Percentiles rank a stretch among this genome's conserved stretches.
Conservation (phyloP, 352 stramenopile genomes). For the Phytophthora rubi region DNA sequence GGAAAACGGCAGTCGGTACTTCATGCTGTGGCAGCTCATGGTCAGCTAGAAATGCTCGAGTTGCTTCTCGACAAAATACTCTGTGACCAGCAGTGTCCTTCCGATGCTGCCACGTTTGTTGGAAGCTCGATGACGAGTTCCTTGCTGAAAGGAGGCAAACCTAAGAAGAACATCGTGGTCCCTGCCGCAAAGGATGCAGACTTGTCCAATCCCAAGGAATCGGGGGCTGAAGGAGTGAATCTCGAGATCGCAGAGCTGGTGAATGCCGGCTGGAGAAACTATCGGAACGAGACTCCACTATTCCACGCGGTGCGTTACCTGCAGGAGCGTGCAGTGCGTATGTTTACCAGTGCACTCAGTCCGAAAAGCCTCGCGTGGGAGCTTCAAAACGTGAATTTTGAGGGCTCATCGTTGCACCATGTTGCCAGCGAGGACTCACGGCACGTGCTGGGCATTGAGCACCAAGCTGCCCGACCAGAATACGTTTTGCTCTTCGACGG, state of each 20-base stretch:
- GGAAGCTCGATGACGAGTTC: slow-evolving; percentile 19
- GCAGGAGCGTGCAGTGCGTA: slow-evolving; percentile 45
- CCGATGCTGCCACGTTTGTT: slow-evolving; percentile 14
- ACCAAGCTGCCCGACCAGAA: slow-evolving; percentile 44
- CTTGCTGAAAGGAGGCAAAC: slow-evolving; percentile 17
- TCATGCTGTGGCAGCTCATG: slow-evolving; percentile 62
- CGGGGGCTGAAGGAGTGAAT: not conserved
- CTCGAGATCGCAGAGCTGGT: slow-evolving; percentile 36
- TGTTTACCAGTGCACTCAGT: slow-evolving; percentile 49
- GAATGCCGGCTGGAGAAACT: slow-evolving; percentile 66
- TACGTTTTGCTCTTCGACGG: slow-evolving; percentile 82
- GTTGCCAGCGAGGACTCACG: slow-evolving; percentile 50
- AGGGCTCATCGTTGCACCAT: slow-evolving; percentile 75
- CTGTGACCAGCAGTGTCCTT: slow-evolving; percentile 43
- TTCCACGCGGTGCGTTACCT: slow-evolving; percentile 70
- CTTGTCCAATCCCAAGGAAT: not conserved
- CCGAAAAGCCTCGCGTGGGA: slow-evolving; percentile 58
- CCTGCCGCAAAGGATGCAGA: slow-evolving; percentile 22
- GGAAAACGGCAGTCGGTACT: slow-evolving; percentile 71
- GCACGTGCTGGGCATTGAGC: slow-evolving; percentile 40
- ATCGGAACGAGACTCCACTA: slow-evolving; percentile 69
- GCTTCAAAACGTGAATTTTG: slow-evolving; percentile 65
- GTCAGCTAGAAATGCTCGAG: slow-evolving; percentile 56
- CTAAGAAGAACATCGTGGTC: slow-evolving; percentile 31
- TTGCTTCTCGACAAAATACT: slow-evolving; percentile 61